phyloP scores from a whole-genome alignment of 768 basidiomycete genomes.

The Lactarius trivialis region DNA sequence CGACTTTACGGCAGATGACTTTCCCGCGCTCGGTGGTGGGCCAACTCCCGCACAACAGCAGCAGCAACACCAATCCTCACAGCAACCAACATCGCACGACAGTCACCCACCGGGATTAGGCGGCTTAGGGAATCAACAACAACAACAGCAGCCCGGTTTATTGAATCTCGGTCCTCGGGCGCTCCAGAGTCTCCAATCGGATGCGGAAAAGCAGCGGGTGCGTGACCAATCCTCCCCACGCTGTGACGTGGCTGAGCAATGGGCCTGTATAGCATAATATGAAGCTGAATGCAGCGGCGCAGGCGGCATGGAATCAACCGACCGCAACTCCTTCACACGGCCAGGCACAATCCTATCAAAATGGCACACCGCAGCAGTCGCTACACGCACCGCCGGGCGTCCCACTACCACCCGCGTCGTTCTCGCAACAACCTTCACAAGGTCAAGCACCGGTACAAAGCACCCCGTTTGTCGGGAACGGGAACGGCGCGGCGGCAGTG shows the following conservation, averaged over 20 bases:
- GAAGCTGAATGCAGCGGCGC: conserved; percentile 57
- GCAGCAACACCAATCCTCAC: conserved; percentile 24
- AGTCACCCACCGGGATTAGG: conserved; percentile 73
- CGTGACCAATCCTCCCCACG: conserved; percentile 29
- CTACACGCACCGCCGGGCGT: conserved; percentile 49
- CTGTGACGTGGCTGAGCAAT: conserved; percentile 13
- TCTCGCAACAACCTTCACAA: conserved; percentile 32
- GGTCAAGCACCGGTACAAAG: conserved; percentile 8
- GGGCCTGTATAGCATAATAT: conserved; percentile 32
- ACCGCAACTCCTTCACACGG: conserved; percentile 39
- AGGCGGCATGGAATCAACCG: conserved; percentile 60
- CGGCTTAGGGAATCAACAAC: conserved; percentile 49
- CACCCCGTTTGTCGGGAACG: conserved; percentile 19
- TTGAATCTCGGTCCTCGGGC: conserved; percentile 45
- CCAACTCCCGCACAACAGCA: conserved; percentile 39
- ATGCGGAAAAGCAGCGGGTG: conserved; percentile 65
- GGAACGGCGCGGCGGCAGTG: conserved; percentile 21
- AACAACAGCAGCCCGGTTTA: conserved; percentile 60
- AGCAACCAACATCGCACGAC: conserved; percentile 30
- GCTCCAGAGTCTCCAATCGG: conserved; percentile 43
- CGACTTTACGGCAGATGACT: conserved; percentile 84
- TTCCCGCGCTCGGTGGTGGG: conserved; percentile 77
- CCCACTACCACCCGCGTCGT: conserved; percentile 36
- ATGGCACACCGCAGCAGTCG: conserved; percentile 47
- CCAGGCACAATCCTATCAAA: conserved; percentile 32